Percentiles rank a stretch among this genome's conserved stretches.
phyloP scores from a whole-genome alignment of 2,329 filamentous ascomycete genomes.

The Xylariaceae sp. region DNA sequence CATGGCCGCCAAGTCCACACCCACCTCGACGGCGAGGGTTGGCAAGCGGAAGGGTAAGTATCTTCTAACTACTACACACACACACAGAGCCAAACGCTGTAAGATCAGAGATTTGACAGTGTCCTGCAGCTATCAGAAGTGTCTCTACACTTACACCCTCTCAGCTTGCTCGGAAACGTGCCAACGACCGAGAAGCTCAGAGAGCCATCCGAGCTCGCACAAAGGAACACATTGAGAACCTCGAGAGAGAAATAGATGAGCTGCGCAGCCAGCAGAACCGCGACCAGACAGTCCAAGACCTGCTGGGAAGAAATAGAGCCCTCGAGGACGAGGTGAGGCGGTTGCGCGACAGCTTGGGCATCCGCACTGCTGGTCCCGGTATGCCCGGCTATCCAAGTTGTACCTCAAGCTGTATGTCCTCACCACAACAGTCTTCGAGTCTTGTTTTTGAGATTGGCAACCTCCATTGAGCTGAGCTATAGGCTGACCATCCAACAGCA shows the following conservation, averaged over 20 bases:
- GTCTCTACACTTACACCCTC: slow-evolving; percentile 84
- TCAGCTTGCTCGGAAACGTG: slow-evolving; percentile 82
- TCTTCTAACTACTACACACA: neutral
- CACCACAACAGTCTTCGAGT: neutral
- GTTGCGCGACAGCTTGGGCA: slow-evolving; percentile 42
- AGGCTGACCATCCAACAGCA: slow-evolving; percentile 18
- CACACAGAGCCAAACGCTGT: neutral
- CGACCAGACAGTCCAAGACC: slow-evolving; percentile 47
- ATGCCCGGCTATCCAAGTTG: slow-evolving; percentile 26
- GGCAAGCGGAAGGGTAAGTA: slow-evolving; percentile 33
- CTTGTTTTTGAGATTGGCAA: neutral
- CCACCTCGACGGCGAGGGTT: slow-evolving; percentile 21
- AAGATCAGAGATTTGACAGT: slow-evolving; percentile 10
- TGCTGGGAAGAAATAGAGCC: slow-evolving; percentile 47
- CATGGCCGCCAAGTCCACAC: slow-evolving; percentile 26
- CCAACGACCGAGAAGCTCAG: slow-evolving; percentile 88
- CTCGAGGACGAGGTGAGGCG: slow-evolving; percentile 49
- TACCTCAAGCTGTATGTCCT: slow-evolving; percentile 26
- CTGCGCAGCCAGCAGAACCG: slow-evolving; percentile 49
- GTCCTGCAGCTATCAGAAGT: slow-evolving; percentile 56
- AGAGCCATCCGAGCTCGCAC: slow-evolving; percentile 81
- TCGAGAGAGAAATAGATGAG: slow-evolving; percentile 71
- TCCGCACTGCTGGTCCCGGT: slow-evolving; percentile 31
- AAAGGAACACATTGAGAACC: slow-evolving; percentile 74
- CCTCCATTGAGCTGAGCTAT: neutral